Evolutionary conservation across 2,329 filamentous ascomycete species (phyloP).

Genomic region (Colletotrichum camelliae): DNA sequence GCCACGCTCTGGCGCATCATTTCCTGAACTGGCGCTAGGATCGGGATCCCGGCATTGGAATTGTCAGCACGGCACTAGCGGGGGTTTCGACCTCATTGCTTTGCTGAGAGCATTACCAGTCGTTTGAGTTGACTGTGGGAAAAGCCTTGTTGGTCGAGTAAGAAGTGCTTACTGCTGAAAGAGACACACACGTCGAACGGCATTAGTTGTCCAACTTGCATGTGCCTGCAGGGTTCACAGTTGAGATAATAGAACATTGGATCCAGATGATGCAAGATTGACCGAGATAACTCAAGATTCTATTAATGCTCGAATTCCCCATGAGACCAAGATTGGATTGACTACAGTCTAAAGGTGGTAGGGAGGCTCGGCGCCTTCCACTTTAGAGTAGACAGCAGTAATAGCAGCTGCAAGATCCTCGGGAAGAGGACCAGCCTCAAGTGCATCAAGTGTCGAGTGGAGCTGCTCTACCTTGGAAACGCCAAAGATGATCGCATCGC

Average conservation of each 20-base stretch:
- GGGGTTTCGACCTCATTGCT: neutral
- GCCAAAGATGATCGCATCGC: neutral
- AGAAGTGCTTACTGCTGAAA: neutral
- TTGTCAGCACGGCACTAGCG: neutral
- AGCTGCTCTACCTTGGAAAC: neutral
- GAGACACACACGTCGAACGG: neutral
- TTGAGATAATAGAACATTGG: no score
- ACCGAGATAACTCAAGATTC: neutral
- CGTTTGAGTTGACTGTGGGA: neutral
- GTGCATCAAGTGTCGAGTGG: neutral
- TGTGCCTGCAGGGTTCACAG: no score
- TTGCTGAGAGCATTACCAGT: neutral
- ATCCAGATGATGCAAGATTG: neutral
- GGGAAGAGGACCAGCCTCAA: neutral
- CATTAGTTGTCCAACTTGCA: no score
- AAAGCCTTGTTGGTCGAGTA: neutral
- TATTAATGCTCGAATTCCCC: accelerated
- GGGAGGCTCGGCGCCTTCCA: neutral
- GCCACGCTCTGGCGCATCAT: neutral
- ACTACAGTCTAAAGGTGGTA: neutral
- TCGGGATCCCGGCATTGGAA: neutral
- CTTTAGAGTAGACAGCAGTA: neutral
- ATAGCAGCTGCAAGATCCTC: neutral
- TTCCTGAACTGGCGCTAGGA: neutral
- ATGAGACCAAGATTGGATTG: neutral